Evolutionary conservation across 2,329 filamentous ascomycete species (phyloP), one percentile per base, ranked within the genome.

Genomic region (Raffaelea albimanens): DNA sequence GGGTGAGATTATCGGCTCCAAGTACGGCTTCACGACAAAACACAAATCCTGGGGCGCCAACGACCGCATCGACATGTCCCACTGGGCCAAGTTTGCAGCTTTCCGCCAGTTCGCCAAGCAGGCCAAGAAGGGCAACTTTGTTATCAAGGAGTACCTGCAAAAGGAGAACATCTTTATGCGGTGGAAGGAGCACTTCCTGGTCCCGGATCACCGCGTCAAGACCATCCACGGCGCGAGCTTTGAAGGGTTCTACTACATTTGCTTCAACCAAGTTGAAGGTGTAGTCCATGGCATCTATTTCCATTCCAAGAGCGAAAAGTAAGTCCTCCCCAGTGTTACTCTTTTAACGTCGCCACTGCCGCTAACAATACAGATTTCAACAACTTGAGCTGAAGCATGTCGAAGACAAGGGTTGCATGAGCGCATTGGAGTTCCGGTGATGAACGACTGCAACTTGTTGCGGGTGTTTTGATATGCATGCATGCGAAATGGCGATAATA

Each of bases 171-270:
- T 98, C 29, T 98, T 96, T 61, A 98, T 98, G 93, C 82, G 93
- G 51, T 98, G 93, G 93, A 98, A 98, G 66, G 93, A 98, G 61
- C 89, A 95, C 59, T 98, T 98, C 59, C 72, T 98, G 1, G 93
- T 98, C 1, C 93, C 93, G 2, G 90, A 98, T 59, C 93, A 98
- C 63, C 80, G 87, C 16, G 89, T 97, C 19, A 79, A 84, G 52
- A 94, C 87, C 11, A 95, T 98, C 52, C 86, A 82, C 31, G 93
- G 93, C 18, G 93, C 93, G 8, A 97, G 91, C 60, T 98, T 97
- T 51, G 93, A 98, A 61, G 93, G 93, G 0, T 98, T 98, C 63
- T 98, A 97, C 64, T 98, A 98, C 61, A 97, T 98, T 56, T 96
- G 90, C 69, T 97, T 97, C 70, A 95, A 97, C 64, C 91, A 97